phyloP scores from a whole-genome alignment of 176 grass and related monocot species.

The Melocanna baccifera region DNA sequence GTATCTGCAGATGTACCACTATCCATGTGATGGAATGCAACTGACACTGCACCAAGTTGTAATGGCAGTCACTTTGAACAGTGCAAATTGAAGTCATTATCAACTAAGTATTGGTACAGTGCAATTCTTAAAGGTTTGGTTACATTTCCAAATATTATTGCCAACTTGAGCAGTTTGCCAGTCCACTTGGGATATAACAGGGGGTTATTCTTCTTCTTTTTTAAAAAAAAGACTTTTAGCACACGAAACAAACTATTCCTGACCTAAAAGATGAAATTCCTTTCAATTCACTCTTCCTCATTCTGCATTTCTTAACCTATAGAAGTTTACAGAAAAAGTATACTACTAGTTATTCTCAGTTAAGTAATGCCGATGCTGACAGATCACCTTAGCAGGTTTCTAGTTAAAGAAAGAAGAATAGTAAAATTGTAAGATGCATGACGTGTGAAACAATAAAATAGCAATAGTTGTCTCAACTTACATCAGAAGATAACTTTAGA shows the following conservation, averaged over 20 bases:
- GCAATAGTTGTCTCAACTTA: constrained; percentile 47
- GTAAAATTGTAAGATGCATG: neutral
- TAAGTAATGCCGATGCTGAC: neutral
- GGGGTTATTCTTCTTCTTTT: neutral
- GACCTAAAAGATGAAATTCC: neutral
- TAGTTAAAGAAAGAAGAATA: neutral
- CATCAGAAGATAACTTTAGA: constrained; percentile 76
- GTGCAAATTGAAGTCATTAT: neutral
- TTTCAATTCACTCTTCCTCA: neutral
- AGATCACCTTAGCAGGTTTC: neutral
- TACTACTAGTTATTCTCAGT: neutral
- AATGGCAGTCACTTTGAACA: neutral
- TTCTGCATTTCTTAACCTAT: neutral
- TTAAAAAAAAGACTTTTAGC: neutral
- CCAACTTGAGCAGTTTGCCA: neutral
- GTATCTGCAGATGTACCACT: neutral
- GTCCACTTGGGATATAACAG: neutral
- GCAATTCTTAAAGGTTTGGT: neutral
- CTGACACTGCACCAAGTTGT: neutral
- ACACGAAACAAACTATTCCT: neutral
- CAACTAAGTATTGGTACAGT: neutral
- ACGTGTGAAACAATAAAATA: constrained; percentile 16
- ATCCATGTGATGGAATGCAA: neutral
- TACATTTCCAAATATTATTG: neutral
- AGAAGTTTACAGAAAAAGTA: neutral